A percentile compares a stretch with the other conserved stretches of the same genome.
Conservation (phyloP, 2,329 filamentous ascomycete genomes). For the Pseudopyricularia javanii region DNA sequence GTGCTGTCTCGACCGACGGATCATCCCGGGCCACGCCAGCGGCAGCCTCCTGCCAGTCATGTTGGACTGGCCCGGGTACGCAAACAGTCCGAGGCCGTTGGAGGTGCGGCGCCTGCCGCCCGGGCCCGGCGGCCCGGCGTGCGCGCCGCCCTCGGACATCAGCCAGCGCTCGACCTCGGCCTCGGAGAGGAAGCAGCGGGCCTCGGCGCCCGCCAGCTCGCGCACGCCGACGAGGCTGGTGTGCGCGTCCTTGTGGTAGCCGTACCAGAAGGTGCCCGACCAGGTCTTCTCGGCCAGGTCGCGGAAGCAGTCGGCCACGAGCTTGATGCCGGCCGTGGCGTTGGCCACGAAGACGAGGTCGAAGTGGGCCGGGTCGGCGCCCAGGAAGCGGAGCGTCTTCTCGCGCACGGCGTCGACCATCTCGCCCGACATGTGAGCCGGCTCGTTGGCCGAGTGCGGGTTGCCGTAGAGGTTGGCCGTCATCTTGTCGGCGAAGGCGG, state of each 20-base stretch:
- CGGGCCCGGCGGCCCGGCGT: background rate
- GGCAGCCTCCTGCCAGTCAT: constrained; percentile 54
- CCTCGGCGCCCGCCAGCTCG: constrained; percentile 37
- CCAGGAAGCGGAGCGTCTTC: constrained; percentile 42
- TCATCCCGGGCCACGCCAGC: constrained; percentile 35
- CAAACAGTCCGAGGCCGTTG: constrained; percentile 35
- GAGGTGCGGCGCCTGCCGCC: constrained; percentile 3
- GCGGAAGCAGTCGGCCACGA: constrained; percentile 44
- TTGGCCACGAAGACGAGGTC: constrained; percentile 52
- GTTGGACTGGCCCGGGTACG: constrained; percentile 59
- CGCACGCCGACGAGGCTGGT: constrained; percentile 58
- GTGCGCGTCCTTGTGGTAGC: constrained; percentile 48
- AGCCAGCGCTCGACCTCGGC: constrained; percentile 33
- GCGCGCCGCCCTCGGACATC: constrained; percentile 7
- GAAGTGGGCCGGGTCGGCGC: constrained; percentile 44
- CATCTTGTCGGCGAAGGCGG: constrained; percentile 42
- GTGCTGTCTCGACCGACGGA: constrained; percentile 14
- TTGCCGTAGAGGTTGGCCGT: constrained; percentile 50
- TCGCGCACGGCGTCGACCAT: constrained; percentile 43
- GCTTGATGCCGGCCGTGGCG: constrained; percentile 49
- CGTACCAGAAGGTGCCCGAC: constrained; percentile 39
- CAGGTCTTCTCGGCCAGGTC: constrained; percentile 36
- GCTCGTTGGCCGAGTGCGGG: constrained; percentile 51
- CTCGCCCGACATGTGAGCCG: constrained; percentile 43
- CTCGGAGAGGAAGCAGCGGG: constrained; percentile 49